Evolutionary conservation across 1,284 basidiomycete species (phyloP).

Genomic region (Boletus coffeatus): DNA sequence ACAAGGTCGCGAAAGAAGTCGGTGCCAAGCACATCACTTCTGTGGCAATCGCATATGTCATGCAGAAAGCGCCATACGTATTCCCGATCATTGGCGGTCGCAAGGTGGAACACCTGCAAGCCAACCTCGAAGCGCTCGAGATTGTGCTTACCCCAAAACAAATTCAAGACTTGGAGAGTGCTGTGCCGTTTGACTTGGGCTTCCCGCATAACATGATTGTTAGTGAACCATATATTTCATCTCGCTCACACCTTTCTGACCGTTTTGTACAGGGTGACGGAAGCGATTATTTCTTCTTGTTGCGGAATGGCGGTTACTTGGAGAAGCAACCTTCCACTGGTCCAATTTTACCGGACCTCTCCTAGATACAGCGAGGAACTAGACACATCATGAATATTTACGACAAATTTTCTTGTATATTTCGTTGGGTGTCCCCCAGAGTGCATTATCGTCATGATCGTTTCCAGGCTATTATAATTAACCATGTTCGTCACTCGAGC

Average conservation of each 20-base stretch:
- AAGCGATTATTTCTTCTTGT: slow-evolving; percentile 8
- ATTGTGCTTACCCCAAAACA: slow-evolving; percentile 40
- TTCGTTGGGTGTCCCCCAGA: background rate
- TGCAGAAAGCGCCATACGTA: slow-evolving; percentile 44
- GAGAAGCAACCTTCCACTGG: slow-evolving; percentile 20
- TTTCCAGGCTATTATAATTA: background rate
- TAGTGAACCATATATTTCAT: slow-evolving; percentile 14
- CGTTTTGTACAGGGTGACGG: slow-evolving; percentile 26
- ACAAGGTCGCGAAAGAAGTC: slow-evolving; percentile 21
- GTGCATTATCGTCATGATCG: background rate
- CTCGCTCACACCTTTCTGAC: slow-evolving; percentile 27
- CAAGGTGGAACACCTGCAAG: slow-evolving; percentile 44
- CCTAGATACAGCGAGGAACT: background rate
- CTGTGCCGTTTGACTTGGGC: slow-evolving; percentile 38
- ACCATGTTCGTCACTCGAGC: no score
- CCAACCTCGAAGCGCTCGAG: slow-evolving; percentile 44
- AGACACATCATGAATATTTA: background rate
- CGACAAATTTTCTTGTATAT: background rate
- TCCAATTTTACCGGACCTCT: slow-evolving; percentile 18
- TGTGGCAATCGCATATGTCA: slow-evolving; percentile 43
- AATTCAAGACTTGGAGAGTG: slow-evolving; percentile 38
- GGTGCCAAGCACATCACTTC: slow-evolving; percentile 21
- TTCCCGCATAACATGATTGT: slow-evolving; percentile 40
- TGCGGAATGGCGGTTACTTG: slow-evolving; percentile 17
- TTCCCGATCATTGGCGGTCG: slow-evolving; percentile 48